Evolutionary conservation across 768 basidiomycete species (phyloP), one percentile per base, ranked within the genome.

Genomic region (Lyophyllum semitale): DNA sequence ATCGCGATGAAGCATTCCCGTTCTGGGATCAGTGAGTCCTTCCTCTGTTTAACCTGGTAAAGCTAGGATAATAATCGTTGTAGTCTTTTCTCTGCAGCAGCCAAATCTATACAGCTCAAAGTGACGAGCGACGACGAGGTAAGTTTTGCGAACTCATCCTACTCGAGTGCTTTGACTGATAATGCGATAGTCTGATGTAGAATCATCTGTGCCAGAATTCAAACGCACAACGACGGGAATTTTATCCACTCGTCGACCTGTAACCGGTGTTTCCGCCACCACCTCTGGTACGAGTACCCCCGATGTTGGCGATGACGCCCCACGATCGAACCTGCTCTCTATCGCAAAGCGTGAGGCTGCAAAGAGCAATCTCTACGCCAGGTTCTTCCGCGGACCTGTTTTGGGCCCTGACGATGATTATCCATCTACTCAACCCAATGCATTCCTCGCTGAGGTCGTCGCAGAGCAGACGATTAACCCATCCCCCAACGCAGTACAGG

Each of bases 1-100:
- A 98, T 69, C 82, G 94, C 60, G 95, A 96, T 65, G 94, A 95
- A 63, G 93, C 93, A 0, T 94, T 95, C 67, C 94, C 95, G 48
- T 98, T 98, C 81, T 98, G 95, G 95, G 95, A 98, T 69, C 93
- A 97, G 94, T 96, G 63, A 71, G 91, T 81, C 43, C 47, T 18
- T 45, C 48, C 8, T 40, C 18, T 7, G 45, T 26, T 57, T 49
- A 29, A 30, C 37, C 9, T 32, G 18, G 8, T 38, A 35, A 23
- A 30, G 41, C 25, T 45, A 15, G 42, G 35, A 18, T 25, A n/a
- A 30, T 45, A n/a, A 57, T 26, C 17, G 43, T 18, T 18, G n/a
- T 60, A 94, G 92, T 64, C 71, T 96, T 50, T 97, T 91, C 69
- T 74, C 87, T 1, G 85, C 88, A 13, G 93, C 94, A 18, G 87